Evolutionary conservation across 106 monocot genomes (phyloP), one percentile per base, ranked within the genome.

Genomic region (Dendrobium officinale): DNA sequence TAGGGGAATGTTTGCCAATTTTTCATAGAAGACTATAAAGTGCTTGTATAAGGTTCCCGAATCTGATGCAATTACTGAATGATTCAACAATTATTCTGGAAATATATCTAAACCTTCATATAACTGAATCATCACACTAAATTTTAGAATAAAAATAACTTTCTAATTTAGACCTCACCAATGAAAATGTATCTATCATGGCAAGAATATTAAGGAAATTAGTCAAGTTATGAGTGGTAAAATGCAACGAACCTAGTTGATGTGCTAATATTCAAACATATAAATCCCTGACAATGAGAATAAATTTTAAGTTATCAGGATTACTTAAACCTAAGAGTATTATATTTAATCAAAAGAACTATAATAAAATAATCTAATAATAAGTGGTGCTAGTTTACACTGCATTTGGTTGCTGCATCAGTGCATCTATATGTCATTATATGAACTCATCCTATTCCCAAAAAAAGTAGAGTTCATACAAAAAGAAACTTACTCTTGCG

Each of bases 401-500:
- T 51, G 51, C 13, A 51, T 51, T 51, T 51, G 13, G 51, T 13
- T 51, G 51, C 51, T 51, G 24, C 26, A 26, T 26, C 26, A 26
- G 26, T 26, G 26, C 26, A 22, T 22, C 64, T n/a, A 64, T 26
- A 26, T 26, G 24, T 64, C 22, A 22, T 22, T n/a, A 22, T 61
- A 61, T 22, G n/a, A 61, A n/a, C n/a, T 61, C 8, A 15, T 19
- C 55, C 18, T 56, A 17, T 18, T 15, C 19, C 19, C 11, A 56
- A 61, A 61, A 59, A 61, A 61, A 61, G 19, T 22, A 7, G 22
- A 61, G 61, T 22, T 22, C n/a, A 61, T 61, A 64, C 9, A 64
- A n/a, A 72, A 55, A 55, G 44, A 40, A 77, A 48, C 88, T 86
- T 91, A 98, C 98, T 86, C 80, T 89, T 92, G 70, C 89, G 89